These are phyloP conservation scores for Xylaria digitata DNA, from an alignment of 2,329 filamentous ascomycete species.

Conservation along the genomic window DNA sequence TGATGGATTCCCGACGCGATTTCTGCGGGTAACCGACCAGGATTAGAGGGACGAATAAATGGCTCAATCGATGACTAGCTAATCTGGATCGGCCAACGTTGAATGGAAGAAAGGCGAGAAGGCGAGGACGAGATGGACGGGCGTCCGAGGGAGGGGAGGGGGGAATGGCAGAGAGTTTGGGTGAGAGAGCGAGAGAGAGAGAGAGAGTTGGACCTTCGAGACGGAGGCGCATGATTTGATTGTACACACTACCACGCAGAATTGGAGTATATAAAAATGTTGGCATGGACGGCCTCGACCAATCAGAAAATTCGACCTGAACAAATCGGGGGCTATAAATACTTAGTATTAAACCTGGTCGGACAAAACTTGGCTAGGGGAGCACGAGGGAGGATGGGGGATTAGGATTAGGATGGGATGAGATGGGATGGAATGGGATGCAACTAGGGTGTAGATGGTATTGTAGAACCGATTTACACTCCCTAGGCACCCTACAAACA, in stretches of 20 bases:
- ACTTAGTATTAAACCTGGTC: conserved; percentile 25
- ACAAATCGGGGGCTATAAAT: conserved; percentile 37
- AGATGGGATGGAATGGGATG: too few species aligned
- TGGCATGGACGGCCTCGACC: conserved; percentile 44
- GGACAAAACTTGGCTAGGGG: conserved; percentile 12
- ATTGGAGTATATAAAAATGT: conserved; percentile 38
- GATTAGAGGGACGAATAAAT: conserved; percentile 38
- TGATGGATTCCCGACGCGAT: conserved; percentile 3
- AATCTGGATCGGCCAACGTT: conserved; percentile 40
- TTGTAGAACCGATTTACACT: too few species aligned
- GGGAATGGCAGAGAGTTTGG: conserved; percentile 42
- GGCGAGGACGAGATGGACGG: conserved; percentile 42
- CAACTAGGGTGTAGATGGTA: too few species aligned
- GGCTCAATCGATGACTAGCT: conserved; percentile 44
- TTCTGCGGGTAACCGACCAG: conserved; percentile 6
- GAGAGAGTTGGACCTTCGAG: conserved; percentile 35
- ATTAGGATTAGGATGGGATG: not conserved
- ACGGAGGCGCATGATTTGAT: conserved; percentile 48
- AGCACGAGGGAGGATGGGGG: conserved; percentile 22
- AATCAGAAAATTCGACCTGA: conserved; percentile 56
- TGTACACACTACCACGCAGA: conserved; percentile 37
- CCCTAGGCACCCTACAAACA: too few species aligned
- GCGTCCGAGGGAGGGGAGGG: conserved; percentile 37
- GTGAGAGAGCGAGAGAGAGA: conserved; percentile 30
- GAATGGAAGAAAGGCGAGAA: conserved; percentile 44